Percentiles rank a stretch among this genome's conserved stretches.
Evolutionary conservation across 495 filamentous ascomycete genomes (phyloP).

Genomic region (Tetracladium marchalianum): DNA sequence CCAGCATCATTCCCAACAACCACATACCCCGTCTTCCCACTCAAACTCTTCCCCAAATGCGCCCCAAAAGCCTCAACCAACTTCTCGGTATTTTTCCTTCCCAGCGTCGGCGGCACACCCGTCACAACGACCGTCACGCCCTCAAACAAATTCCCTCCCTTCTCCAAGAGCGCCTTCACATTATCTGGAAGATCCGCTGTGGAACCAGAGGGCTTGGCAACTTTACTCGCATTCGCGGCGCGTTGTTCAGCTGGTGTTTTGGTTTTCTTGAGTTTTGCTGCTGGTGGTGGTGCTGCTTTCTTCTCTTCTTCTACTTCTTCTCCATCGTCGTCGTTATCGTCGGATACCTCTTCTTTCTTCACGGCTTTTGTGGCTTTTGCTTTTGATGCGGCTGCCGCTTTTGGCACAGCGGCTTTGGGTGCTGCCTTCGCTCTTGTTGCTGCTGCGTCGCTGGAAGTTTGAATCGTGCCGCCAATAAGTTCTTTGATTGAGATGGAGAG

Average conservation of each 20-base stretch:
- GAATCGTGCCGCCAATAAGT: background rate
- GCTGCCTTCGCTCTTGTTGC: background rate
- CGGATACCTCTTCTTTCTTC: constrained; percentile 1
- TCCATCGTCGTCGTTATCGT: background rate
- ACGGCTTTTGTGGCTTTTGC: background rate
- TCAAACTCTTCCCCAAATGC: background rate
- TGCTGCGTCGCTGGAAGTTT: background rate
- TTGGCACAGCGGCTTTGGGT: background rate
- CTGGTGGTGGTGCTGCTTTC: background rate
- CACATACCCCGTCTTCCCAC: constrained; percentile 5
- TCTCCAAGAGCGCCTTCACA: constrained; percentile 1
- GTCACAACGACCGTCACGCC: constrained; percentile 7
- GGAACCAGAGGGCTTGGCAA: background rate
- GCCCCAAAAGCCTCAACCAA: constrained; percentile 5
- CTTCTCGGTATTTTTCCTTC: constrained; percentile 5
- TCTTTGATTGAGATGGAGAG: too few species aligned
- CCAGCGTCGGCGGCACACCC: constrained; percentile 1
- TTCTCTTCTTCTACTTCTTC: too few species aligned
- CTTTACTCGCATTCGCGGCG: background rate
- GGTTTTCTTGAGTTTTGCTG: constrained; percentile 2
- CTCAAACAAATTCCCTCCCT: background rate
- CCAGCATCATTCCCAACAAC: constrained; percentile 10
- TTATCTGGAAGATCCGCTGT: constrained; percentile 3
- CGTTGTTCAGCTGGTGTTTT: constrained; percentile 1
- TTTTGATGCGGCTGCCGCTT: background rate